phyloP scores from a whole-genome alignment of 208 protist genomes.

The Naegleria fowleri region DNA sequence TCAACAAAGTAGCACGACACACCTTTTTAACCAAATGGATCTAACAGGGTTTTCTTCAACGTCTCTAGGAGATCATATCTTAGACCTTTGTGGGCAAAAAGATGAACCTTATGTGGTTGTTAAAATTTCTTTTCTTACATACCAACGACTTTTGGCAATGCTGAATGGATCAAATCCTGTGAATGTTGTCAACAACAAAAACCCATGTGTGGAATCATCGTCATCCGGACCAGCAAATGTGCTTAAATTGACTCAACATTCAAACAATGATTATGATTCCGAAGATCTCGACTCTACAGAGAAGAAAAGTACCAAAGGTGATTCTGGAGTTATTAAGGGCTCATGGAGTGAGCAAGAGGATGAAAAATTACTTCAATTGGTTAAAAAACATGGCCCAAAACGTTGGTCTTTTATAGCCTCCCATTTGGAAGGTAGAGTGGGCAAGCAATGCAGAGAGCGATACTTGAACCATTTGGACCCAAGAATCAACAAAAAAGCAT shows the following conservation, averaged over 20 bases:
- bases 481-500: conserved; percentile 39
- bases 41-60: no score
- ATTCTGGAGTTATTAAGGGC: conserved; percentile 31
- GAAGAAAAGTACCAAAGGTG: neutral
- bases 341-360: conserved; percentile 47
- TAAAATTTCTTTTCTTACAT: neutral
- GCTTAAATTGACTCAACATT: neutral
- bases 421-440: conserved; percentile 39
- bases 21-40: no score
- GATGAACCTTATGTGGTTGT: neutral
- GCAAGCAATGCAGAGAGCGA: conserved; percentile 49
- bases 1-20: no score
- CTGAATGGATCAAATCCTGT: neutral
- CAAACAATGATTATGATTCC: neutral
- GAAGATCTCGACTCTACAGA: neutral
- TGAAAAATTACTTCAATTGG: conserved; percentile 33
- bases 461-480: conserved; percentile 49
- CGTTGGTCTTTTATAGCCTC: conserved; percentile 45
- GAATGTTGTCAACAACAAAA: neutral
- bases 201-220: neutral
- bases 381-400: conserved; percentile 40
- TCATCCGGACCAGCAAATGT: neutral
- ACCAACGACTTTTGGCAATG: neutral
- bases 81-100: neutral
- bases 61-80: no score